These are phyloP conservation scores for Salinomyces thailandicus DNA, from an alignment of 2,329 filamentous ascomycete species.

Conservation along the genomic window DNA sequence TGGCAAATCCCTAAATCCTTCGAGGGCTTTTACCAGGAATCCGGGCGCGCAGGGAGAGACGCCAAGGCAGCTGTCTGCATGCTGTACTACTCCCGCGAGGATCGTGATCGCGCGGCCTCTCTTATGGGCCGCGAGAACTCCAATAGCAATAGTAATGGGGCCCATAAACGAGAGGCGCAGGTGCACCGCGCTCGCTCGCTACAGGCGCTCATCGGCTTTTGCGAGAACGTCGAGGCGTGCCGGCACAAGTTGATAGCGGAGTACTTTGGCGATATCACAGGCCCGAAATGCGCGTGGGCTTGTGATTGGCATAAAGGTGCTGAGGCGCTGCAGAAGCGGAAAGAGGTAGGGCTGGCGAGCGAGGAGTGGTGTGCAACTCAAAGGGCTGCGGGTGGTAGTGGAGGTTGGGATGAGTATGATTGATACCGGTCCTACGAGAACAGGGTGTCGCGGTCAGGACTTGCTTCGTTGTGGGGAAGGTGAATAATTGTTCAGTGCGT, in stretches of 20 bases:
- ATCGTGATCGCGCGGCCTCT: slow-evolving; percentile 60
- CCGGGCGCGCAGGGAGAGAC: slow-evolving; percentile 80
- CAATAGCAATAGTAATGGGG: slow-evolving; percentile 25
- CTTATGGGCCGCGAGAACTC: slow-evolving; percentile 37
- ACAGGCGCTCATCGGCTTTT: slow-evolving; percentile 61
- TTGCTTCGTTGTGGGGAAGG: too few relatives aligned
- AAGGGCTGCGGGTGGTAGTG: slow-evolving; percentile 33
- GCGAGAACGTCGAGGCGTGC: slow-evolving; percentile 63
- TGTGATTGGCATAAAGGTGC: slow-evolving; percentile 42
- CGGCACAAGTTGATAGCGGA: slow-evolving; percentile 63
- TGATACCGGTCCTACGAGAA: too few relatives aligned
- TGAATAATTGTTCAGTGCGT: too few relatives aligned
- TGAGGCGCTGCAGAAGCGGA: slow-evolving; percentile 30
- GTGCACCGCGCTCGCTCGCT: slow-evolving; percentile 34
- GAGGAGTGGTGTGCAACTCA: slow-evolving; percentile 42
- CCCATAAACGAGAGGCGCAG: slow-evolving; percentile 33
- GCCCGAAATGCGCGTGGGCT: slow-evolving; percentile 34
- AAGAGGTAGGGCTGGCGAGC: slow-evolving; percentile 35
- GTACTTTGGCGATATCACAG: slow-evolving; percentile 59
- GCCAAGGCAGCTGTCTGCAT: slow-evolving; percentile 80
- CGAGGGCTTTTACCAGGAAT: slow-evolving; percentile 94
- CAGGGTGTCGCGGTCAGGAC: too few relatives aligned
- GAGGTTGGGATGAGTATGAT: slow-evolving; percentile 23
- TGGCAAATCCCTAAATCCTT: slow-evolving; percentile 92
- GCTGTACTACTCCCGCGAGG: slow-evolving; percentile 81